These are phyloP conservation scores for Aspergillus sergii DNA, from an alignment of 2,329 filamentous ascomycete genomes.

Conservation along the genomic window DNA sequence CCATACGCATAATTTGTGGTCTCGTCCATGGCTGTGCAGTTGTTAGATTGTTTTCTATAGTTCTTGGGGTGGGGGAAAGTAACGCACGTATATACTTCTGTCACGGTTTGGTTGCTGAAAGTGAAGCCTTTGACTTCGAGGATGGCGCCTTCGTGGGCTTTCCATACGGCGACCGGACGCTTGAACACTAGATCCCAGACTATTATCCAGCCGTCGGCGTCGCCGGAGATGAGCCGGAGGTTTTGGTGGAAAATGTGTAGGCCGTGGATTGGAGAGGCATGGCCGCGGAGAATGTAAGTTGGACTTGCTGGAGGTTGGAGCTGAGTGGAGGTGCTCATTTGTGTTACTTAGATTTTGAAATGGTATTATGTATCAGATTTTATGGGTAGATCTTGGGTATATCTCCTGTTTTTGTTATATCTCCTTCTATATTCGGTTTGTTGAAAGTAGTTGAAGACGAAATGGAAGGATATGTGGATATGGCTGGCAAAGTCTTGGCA, in stretches of 20 bases:
- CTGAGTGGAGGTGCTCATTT: slow-evolving; percentile 19
- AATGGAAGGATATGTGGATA: neutral
- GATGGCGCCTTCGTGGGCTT: slow-evolving; percentile 76
- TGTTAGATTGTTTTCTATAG: slow-evolving; percentile 13
- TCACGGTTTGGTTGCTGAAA: slow-evolving; percentile 54
- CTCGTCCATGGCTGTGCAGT: slow-evolving; percentile 76
- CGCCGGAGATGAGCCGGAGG: slow-evolving; percentile 77
- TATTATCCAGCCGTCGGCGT: slow-evolving; percentile 86
- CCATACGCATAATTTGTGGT: slow-evolving; percentile 87
- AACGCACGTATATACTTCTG: slow-evolving; percentile 80
- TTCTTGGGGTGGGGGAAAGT: neutral
- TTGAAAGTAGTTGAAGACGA: neutral
- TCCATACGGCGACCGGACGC: slow-evolving; percentile 82
- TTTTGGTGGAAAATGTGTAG: slow-evolving; percentile 74
- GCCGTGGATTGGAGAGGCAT: slow-evolving; percentile 77
- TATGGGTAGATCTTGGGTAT: neutral
- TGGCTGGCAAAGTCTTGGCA: neutral
- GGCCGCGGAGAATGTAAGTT: slow-evolving; percentile 78
- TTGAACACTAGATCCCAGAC: slow-evolving; percentile 84
- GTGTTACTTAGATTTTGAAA: neutral
- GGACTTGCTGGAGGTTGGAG: slow-evolving; percentile 56
- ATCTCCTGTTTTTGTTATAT: neutral
- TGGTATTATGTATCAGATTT: neutral
- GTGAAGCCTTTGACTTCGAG: slow-evolving; percentile 74
- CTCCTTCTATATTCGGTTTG: neutral